Evolutionary conservation across 208 protist species (phyloP), one percentile per base, ranked within the genome.

Genomic region (Wallacemonas rigidus): DNA sequence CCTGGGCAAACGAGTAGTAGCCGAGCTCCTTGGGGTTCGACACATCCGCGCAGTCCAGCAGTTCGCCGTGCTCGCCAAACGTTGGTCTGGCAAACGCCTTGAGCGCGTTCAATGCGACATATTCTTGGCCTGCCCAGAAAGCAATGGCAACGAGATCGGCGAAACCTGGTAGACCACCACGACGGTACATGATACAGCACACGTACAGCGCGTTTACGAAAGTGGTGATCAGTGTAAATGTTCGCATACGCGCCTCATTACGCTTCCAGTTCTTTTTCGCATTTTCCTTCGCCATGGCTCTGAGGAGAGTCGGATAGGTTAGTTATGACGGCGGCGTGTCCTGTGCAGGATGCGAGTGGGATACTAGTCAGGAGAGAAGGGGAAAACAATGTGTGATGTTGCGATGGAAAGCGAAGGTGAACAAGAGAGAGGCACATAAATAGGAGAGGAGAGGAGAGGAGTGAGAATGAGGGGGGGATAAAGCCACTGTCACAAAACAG

Each of bases 91-190:
- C 93, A 50, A 94, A 76, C 15, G 60, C 50, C 69, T 89, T 85
- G 45, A 97, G 75, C 1, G 80, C 62, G 1, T 39, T 15, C 60
- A 95, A 78, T 41, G 86, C 79, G 1, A 83, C 12, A 50, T 89
- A 91, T 77, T 97, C 87, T 69, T 97, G 93, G 0, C 77, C 83
- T 0, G 81, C 83, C 86, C 89, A 97, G 77, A 97, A 97, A 40
- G 51, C 15, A 41, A 95, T 78, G 6, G 83, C 80, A 54, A 82
- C 11, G 9, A 96, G 68, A 51, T 93, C 87, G 1, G 50, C 40
- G 36, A 91, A 85, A 8, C 72, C 64, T 0, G 85, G 86, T 6
- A 92, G 69, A 2, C 85, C 83, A 38, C 91, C 87, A 56, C 82
- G 82, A 71, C 75, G 80, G 76, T 90, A 90, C 45, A 93, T 41